A percentile compares a stretch with the other conserved stretches of the same genome.
phyloP scores from a whole-genome alignment of 306 rosid species.

The Cucurbita moschata region DNA sequence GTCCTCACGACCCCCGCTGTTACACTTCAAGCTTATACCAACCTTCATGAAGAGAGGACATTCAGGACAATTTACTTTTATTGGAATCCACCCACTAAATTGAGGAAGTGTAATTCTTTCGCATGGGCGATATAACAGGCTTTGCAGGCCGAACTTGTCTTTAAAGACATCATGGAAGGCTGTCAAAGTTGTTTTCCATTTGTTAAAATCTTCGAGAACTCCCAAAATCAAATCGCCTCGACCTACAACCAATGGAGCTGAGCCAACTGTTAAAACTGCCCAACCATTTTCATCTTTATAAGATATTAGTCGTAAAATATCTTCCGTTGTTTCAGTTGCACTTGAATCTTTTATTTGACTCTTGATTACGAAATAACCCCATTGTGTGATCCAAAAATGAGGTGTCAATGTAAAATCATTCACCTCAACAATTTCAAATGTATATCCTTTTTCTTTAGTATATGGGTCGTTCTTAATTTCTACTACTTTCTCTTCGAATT shows the following conservation, averaged over 20 bases:
- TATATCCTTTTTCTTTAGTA: background rate
- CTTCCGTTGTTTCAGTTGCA: background rate
- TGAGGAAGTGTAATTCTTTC: background rate
- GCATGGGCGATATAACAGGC: too few relatives aligned
- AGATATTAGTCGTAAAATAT: background rate
- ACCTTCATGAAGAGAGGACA: background rate
- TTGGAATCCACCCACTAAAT: constrained; percentile 1
- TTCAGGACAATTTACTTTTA: background rate
- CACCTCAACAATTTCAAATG: background rate
- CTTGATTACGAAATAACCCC: background rate
- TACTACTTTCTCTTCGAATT: background rate
- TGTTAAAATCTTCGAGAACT: background rate
- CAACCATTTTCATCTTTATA: background rate
- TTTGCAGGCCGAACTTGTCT: background rate
- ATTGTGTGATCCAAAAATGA: background rate
- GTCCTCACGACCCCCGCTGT: background rate
- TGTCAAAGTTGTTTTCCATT: background rate
- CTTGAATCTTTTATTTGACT: background rate
- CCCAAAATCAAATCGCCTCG: background rate
- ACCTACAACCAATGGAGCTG: background rate
- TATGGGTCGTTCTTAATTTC: background rate
- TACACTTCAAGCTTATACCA: background rate
- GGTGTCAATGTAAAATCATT: background rate
- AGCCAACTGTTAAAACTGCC: background rate
- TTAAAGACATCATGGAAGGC: background rate